Percentiles rank a stretch among this genome's conserved stretches.
Conservation (phyloP, 768 basidiomycete species). For the Tylopilus plumbeoviolaceoides region DNA sequence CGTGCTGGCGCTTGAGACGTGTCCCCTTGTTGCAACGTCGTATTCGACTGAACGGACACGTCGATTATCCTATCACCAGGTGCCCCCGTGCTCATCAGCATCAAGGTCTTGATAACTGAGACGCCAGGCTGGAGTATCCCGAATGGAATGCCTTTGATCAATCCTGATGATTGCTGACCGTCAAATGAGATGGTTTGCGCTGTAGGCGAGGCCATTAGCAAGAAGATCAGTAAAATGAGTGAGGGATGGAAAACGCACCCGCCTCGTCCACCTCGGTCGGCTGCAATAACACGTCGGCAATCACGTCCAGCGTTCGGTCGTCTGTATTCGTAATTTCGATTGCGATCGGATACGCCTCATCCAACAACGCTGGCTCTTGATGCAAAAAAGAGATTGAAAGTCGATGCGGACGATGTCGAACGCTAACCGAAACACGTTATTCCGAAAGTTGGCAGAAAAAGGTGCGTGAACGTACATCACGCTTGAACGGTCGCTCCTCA, state of each 20-base stretch:
- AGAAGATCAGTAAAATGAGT: not conserved
- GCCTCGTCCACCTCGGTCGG: constrained; percentile 74
- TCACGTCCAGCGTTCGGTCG: constrained; percentile 60
- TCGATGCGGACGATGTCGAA: constrained; percentile 59
- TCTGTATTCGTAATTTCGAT: constrained; percentile 73
- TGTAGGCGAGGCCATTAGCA: constrained; percentile 20
- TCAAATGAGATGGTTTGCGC: constrained; percentile 61
- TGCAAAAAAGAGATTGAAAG: constrained; percentile 56
- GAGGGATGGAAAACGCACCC: constrained; percentile 37
- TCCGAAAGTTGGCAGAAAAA: not conserved
- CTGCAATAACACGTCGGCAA: constrained; percentile 73
- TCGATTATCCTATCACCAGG: constrained; percentile 74
- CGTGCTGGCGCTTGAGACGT: not conserved
- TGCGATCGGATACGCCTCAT: constrained; percentile 74
- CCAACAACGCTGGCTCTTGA: constrained; percentile 67
- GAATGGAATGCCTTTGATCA: constrained; percentile 71
- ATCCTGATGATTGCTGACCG: constrained; percentile 58
- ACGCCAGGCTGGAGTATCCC: constrained; percentile 60
- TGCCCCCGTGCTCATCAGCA: constrained; percentile 56
- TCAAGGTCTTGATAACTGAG: constrained; percentile 56
- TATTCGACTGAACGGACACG: constrained; percentile 68
- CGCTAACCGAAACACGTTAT: constrained; percentile 34
- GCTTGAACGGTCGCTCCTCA: constrained; percentile 41
- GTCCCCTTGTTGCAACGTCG: constrained; percentile 6
- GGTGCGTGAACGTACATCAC: constrained; percentile 40